Conservation (phyloP, 345 rosid species). For the Angophora floribunda region DNA sequence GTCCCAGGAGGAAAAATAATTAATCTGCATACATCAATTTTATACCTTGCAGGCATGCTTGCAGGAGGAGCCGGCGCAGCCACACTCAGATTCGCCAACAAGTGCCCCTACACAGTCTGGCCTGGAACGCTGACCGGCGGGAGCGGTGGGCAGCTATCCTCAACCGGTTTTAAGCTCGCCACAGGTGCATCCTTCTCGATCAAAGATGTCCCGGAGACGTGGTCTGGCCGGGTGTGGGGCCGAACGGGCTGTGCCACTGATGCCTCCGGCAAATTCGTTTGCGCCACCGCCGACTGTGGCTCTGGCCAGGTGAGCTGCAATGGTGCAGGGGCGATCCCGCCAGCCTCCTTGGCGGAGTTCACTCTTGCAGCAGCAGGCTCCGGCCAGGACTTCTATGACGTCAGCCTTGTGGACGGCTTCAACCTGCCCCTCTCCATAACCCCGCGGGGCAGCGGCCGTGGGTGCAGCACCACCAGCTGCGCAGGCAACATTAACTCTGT, state of each 20-base stretch:
- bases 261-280: not conserved
- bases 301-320: not conserved
- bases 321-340: not conserved
- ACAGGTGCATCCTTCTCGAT: too few relatives aligned
- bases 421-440: not conserved
- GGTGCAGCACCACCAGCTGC: not conserved
- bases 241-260: fast-evolving
- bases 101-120: too few relatives aligned
- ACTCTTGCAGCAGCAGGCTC: not conserved
- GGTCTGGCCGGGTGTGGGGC: not conserved
- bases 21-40: too few relatives aligned
- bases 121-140: too few relatives aligned
- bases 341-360: not conserved
- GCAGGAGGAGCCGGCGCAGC: too few relatives aligned
- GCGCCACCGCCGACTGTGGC: not conserved
- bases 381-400: not conserved
- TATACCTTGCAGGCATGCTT: too few relatives aligned
- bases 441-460: not conserved
- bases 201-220: not conserved
- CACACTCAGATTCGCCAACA: too few relatives aligned
- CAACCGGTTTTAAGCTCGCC: too few relatives aligned
- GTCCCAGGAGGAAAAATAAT: too few relatives aligned
- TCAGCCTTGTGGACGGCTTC: not conserved
- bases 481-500: not conserved
- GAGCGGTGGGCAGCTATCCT: too few relatives aligned